A percentile compares a stretch with the other conserved stretches of the same genome.
These are phyloP conservation scores for Acanthamoeba healyi DNA, from an alignment of 208 protist species.

Conservation along the genomic window DNA sequence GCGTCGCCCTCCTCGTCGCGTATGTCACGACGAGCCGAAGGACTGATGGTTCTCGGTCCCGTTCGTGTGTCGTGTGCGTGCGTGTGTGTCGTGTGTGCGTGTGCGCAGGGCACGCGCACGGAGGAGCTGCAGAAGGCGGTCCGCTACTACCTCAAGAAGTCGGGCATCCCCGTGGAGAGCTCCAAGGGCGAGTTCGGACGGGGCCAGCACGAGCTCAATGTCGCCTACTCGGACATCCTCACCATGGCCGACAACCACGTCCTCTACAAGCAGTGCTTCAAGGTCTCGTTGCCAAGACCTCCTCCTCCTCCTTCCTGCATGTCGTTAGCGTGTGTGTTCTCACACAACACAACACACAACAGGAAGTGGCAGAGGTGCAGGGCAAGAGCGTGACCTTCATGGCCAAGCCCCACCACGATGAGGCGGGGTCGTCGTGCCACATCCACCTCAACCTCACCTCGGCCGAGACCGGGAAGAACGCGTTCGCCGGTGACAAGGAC, in stretches of 20 bases:
- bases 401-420: constrained; percentile 60
- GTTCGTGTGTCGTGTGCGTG: background rate
- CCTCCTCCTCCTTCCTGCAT: background rate
- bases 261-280: constrained; percentile 67
- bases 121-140: constrained; percentile 40
- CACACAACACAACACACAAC: too few relatives aligned
- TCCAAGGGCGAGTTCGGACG: constrained; percentile 47
- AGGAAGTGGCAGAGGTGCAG: constrained; percentile 16
- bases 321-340: too few relatives aligned
- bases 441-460: constrained; percentile 48
- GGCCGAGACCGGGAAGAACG: constrained; percentile 46
- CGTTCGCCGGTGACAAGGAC: constrained; percentile 59
- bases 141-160: constrained; percentile 58
- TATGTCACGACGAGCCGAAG: too few relatives aligned
- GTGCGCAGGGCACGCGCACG: constrained; percentile 33
- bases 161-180: constrained; percentile 32
- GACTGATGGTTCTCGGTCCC: too few relatives aligned
- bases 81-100: background rate
- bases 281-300: background rate
- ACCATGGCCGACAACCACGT: constrained; percentile 61
- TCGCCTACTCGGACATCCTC: constrained; percentile 24
- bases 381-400: constrained; percentile 64
- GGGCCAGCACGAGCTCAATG: constrained; percentile 62
- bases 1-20: too few relatives aligned
- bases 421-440: constrained; percentile 45